Base-by-base conservation (phyloP, 2,329 filamentous ascomycete species). In the Aspergillus unguis region DNA sequence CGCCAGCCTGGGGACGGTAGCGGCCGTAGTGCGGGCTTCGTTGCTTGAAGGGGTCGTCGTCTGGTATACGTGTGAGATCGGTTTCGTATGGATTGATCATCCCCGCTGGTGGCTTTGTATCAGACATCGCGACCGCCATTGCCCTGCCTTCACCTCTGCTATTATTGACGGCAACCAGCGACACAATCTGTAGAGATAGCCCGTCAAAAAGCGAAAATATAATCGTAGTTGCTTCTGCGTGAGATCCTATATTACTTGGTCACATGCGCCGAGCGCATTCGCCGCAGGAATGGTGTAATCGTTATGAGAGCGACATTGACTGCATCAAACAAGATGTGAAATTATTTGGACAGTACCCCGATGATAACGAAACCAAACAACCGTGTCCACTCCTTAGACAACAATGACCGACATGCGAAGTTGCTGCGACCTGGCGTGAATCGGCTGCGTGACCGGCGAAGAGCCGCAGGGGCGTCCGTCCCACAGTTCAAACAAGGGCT, bases 81-180 rank as follows among this genome's bases (percentile, higher is more conserved):
- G 68, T 69, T 57, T 71, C 71, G 58, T 73, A 72, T 5, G 69
- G 68, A 52, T 65, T 69, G 47, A 52, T 17, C 7, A 43, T 55
- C 17, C 54, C 46, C 23, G 40, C 33, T 56, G 54, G 45, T 40
- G 48, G 49, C 54, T 41, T 17, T 44, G 46, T 42, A 63, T 67
- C 41, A 42, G 55, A 50, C 47, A 37, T 29, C 42, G 35, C 23
- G 36, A 33, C 45, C 42, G 42, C 48, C 37, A 46, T 51, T 42
- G 7, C 35, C 38, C 35, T 28, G 7, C 28, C 25, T 9, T 25
- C 36, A 5, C 32, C 32, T 2, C 5, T 25, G 36, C 2, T 6
- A 38, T 6, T 25, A 23, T 5, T 7, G 11, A n/a, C 8, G 11
- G 4, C 17, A 36, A 3, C 7, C 11, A 36, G 35, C 11, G 8